Conservation (phyloP, 768 basidiomycete species). For the Naganishia onofrii region DNA sequence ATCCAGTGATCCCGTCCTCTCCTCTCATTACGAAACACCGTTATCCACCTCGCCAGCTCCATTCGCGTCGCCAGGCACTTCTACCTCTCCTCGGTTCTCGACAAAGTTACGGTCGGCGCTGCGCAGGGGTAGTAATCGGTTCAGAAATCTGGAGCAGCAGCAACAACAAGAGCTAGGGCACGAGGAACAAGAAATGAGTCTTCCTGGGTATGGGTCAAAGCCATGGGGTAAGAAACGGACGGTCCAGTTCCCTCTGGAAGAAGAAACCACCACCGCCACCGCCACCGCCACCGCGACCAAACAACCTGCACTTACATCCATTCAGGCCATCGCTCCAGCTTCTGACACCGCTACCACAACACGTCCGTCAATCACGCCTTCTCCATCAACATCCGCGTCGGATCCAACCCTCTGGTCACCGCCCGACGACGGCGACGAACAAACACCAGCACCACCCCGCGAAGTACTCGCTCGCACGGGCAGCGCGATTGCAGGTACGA, state of each 20-base stretch:
- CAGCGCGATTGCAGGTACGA: constrained; percentile 62
- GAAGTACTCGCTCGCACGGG: constrained; percentile 68
- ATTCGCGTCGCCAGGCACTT: too few species aligned
- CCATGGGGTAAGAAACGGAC: constrained; percentile 7
- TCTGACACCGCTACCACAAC: not conserved
- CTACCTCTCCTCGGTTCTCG: not conserved
- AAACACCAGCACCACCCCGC: constrained; percentile 58
- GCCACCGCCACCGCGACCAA: not conserved
- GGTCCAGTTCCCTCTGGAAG: constrained; percentile 2
- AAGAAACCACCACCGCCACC: too few species aligned
- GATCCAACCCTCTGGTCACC: not conserved
- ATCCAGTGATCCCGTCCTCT: not conserved
- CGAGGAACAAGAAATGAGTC: not conserved
- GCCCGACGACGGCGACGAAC: not conserved
- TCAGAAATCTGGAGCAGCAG: not conserved
- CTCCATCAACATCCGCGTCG: not conserved
- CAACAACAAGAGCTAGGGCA: too few species aligned
- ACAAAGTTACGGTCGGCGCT: constrained; percentile 3
- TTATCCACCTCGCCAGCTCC: not conserved
- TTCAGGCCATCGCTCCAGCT: not conserved
- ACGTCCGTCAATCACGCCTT: not conserved
- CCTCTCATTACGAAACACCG: not conserved
- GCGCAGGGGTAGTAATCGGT: not conserved
- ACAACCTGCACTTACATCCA: not conserved
- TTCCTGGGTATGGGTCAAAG: not conserved